Conservation (phyloP, 1,139 yeast species). For the Debaryomyces fabryi region DNA sequence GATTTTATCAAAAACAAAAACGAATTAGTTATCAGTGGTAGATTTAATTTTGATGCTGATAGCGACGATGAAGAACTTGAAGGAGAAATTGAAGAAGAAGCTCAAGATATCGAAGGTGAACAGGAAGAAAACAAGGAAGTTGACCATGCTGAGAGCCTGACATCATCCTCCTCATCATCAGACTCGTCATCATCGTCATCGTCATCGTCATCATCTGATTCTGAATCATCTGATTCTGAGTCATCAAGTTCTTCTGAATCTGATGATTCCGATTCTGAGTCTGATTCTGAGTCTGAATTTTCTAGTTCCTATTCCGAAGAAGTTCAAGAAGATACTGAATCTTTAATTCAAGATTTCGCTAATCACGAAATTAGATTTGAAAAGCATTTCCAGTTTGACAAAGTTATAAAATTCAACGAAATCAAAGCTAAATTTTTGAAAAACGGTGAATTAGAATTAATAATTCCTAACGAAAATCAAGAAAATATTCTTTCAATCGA, state of each 20-base stretch:
- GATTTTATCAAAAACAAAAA: constrained; percentile 47
- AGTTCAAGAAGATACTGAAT: constrained; percentile 44
- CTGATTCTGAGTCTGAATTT: constrained; percentile 8
- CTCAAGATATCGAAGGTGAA: constrained; percentile 14
- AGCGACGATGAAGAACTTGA: constrained; percentile 20
- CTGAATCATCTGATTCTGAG: constrained; percentile 19
- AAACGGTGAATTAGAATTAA: constrained; percentile 47
- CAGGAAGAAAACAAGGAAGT: constrained; percentile 14
- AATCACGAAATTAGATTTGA: constrained; percentile 48
- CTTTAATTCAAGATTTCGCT: constrained; percentile 41
- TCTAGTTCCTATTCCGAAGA: constrained; percentile 24
- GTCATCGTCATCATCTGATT: constrained; percentile 15
- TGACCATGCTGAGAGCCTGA: constrained; percentile 8
- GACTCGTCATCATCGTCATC: constrained; percentile 10
- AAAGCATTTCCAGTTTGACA: constrained; percentile 49
- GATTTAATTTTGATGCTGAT: constrained; percentile 37
- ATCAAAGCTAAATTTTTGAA: constrained; percentile 43
- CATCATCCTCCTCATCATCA: constrained; percentile 14
- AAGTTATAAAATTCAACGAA: constrained; percentile 40
- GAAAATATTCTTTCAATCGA: constrained; percentile 30
- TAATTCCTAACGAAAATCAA: constrained; percentile 40
- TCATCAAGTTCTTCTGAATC: constrained; percentile 17
- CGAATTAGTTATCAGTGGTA: constrained; percentile 47
- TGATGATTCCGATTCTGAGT: constrained; percentile 9
- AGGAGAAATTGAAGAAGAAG: constrained; percentile 16